A percentile compares a stretch with the other conserved stretches of the same genome.
These are phyloP conservation scores for Ajuga chamaepitys DNA, from an alignment of 257 asterid genomes.

Conservation along the genomic window DNA sequence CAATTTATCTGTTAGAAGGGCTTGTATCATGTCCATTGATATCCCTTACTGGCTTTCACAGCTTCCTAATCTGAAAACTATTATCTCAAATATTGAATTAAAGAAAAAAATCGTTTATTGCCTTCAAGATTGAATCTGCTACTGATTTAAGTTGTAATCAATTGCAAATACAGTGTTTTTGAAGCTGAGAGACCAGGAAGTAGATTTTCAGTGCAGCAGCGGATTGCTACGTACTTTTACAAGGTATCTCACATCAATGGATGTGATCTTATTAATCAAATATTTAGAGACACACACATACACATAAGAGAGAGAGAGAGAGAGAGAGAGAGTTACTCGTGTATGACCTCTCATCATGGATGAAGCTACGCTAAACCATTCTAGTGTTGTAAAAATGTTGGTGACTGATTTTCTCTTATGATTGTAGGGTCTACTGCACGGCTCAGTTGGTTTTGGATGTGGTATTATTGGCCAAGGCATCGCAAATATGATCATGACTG, in stretches of 20 bases:
- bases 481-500: conserved; percentile 87
- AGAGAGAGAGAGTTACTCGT: neutral
- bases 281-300: neutral
- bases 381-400: neutral
- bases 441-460: conserved; percentile 92
- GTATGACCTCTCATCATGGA: neutral
- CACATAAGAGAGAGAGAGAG: neutral
- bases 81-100: neutral
- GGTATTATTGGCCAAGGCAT: conserved; percentile 96
- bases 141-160: neutral
- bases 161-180: conserved; percentile 53
- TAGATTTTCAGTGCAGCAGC: conserved; percentile 71
- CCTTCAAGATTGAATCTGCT: neutral
- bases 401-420: conserved; percentile 13
- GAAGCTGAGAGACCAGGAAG: conserved; percentile 93
- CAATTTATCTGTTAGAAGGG: neutral
- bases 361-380: conserved; percentile 4
- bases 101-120: neutral
- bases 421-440: conserved; percentile 75
- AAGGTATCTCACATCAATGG: conserved; percentile 42
- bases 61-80: neutral
- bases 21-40: neutral
- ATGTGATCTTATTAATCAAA: neutral
- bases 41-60: conserved; percentile 1
- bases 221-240: conserved; percentile 81